A percentile compares a stretch with the other conserved stretches of the same genome.
phyloP scores from a whole-genome alignment of 2,329 filamentous ascomycete genomes.

The Paecilomyces variotii region DNA sequence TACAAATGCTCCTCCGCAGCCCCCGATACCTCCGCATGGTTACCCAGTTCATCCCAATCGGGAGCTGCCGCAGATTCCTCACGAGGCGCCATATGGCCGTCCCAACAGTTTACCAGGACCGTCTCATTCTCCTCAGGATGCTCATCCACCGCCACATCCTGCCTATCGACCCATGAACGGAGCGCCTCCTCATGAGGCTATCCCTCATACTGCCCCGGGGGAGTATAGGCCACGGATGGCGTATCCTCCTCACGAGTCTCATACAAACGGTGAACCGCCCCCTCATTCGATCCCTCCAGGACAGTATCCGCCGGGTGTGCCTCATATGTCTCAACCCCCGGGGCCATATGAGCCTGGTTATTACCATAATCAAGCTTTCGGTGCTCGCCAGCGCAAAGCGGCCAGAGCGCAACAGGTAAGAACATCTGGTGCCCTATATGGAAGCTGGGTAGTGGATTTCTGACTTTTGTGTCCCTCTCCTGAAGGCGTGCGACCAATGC shows the following conservation, averaged over 20 bases:
- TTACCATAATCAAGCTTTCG: slow-evolving; percentile 22
- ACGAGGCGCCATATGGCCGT: slow-evolving; percentile 25
- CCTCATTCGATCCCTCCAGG: slow-evolving; percentile 22
- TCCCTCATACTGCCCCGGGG: slow-evolving; percentile 23
- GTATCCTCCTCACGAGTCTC: slow-evolving; percentile 22
- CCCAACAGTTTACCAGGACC: slow-evolving; percentile 23
- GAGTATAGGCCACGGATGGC: slow-evolving; percentile 27
- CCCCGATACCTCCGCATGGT: slow-evolving; percentile 18
- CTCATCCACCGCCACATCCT: slow-evolving; percentile 16
- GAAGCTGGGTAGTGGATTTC: not conserved
- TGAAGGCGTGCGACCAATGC: slow-evolving; percentile 82
- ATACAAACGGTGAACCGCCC: slow-evolving; percentile 21
- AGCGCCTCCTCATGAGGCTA: slow-evolving; percentile 19
- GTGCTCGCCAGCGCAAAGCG: slow-evolving; percentile 30
- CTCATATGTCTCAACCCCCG: slow-evolving; percentile 19
- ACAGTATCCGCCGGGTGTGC: slow-evolving; percentile 19
- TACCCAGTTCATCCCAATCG: slow-evolving; percentile 25
- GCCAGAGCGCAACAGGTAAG: slow-evolving; percentile 33
- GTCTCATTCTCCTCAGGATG: slow-evolving; percentile 19
- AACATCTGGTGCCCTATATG: not conserved
- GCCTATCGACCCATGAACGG: slow-evolving; percentile 28
- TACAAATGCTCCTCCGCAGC: slow-evolving; percentile 17
- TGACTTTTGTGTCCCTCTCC: slow-evolving; percentile 2
- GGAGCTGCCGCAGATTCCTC: slow-evolving; percentile 26
- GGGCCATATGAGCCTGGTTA: slow-evolving; percentile 24